phyloP scores from a whole-genome alignment of 495 filamentous ascomycete genomes.

The Penicillium pancosmium region DNA sequence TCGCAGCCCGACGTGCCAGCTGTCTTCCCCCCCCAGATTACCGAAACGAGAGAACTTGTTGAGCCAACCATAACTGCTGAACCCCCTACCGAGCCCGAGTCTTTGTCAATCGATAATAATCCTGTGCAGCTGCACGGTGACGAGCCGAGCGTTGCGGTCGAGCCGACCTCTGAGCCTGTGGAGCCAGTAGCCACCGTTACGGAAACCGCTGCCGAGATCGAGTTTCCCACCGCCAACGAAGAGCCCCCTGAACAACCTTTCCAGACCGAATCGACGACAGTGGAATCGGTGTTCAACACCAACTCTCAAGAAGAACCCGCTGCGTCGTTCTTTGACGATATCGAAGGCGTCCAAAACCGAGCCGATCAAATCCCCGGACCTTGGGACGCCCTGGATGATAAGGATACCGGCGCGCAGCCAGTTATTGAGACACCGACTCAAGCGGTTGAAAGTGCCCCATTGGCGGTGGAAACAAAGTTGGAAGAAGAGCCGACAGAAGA shows the following conservation, averaged over 20 bases:
- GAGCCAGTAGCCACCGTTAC: not conserved
- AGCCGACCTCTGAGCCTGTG: not conserved
- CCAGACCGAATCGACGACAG: not conserved
- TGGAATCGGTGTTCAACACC: not conserved
- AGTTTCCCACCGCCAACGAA: not conserved
- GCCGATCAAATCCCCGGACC: not conserved
- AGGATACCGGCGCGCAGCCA: not conserved
- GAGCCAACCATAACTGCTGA: not conserved
- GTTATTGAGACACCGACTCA: not conserved
- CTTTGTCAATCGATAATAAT: not conserved
- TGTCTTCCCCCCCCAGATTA: not conserved
- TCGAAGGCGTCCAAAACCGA: not conserved
- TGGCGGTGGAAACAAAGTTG: not conserved
- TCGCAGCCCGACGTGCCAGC: not conserved
- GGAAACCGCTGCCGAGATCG: not conserved
- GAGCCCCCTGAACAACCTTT: not conserved
- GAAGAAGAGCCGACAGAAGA: constrained; percentile 7
- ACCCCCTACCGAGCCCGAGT: not conserved
- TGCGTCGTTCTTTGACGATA: constrained; percentile 1
- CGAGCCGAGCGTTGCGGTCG: not conserved
- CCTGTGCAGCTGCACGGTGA: not conserved
- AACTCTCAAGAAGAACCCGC: not conserved
- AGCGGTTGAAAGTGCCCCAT: not conserved
- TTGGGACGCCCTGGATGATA: not conserved
- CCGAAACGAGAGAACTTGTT: not conserved